Conservation (phyloP, 805 yeast species). For the Dipodascus albidus region DNA sequence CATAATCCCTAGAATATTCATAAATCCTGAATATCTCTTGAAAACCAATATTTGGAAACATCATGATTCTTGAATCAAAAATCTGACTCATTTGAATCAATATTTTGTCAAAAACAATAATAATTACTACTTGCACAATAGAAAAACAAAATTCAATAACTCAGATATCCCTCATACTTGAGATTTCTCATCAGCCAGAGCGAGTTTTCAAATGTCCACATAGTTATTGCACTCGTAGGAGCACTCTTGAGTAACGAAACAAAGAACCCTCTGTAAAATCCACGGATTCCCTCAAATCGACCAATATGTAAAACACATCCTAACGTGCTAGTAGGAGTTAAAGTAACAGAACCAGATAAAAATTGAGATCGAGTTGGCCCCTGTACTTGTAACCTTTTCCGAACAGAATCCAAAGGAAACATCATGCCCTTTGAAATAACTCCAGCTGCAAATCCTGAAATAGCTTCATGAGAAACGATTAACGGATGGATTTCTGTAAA, state of each 20-base stretch:
- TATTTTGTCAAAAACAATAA: too few species aligned
- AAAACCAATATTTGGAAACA: too few species aligned
- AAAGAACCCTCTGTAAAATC: constrained; percentile 64
- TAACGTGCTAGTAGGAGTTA: constrained; percentile 17
- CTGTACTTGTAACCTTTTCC: constrained; percentile 66
- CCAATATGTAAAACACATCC: constrained; percentile 31
- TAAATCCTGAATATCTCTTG: too few species aligned
- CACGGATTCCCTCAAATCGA: constrained; percentile 46
- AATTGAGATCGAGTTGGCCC: constrained; percentile 21
- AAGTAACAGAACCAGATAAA: constrained; percentile 14
- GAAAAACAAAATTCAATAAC: constrained; percentile 2
- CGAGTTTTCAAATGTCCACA: constrained; percentile 47
- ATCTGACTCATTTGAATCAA: too few species aligned
- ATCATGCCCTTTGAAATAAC: constrained; percentile 56
- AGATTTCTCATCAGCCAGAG: constrained; percentile 7
- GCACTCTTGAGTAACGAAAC: constrained; percentile 69
- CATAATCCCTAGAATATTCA: too few species aligned
- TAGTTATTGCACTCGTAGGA: constrained; percentile 53
- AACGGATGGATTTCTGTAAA: constrained; percentile 9
- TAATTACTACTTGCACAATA: not conserved
- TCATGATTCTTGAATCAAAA: too few species aligned
- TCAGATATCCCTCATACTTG: constrained; percentile 1
- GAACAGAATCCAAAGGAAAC: constrained; percentile 77
- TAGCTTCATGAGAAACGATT: constrained; percentile 31
- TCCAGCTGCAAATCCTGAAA: constrained; percentile 71